Percentiles rank a stretch among this genome's conserved stretches.
Conservation (phyloP, 805 yeast species). For the Ogataea polymorpha region DNA sequence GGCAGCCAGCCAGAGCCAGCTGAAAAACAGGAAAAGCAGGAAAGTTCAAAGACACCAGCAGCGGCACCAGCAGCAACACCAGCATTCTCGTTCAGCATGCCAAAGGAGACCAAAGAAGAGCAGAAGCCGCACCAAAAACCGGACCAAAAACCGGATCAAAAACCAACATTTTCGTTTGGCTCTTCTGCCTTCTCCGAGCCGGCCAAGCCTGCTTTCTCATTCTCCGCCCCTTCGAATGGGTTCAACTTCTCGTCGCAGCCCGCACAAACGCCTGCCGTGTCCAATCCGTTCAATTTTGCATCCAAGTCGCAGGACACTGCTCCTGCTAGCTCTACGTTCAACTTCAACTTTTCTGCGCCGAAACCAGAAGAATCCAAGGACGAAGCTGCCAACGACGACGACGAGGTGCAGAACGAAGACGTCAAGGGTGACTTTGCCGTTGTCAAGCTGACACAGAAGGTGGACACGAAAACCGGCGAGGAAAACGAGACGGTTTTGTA, state of each 20-base stretch:
- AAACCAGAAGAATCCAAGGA: slow-evolving; percentile 13
- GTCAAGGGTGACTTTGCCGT: slow-evolving; percentile 48
- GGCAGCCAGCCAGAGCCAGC: background rate
- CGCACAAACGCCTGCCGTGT: background rate
- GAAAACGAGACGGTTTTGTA: slow-evolving; percentile 68
- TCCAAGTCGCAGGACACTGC: slow-evolving; percentile 8
- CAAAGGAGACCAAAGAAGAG: slow-evolving; percentile 20
- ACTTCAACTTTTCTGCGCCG: slow-evolving; percentile 29
- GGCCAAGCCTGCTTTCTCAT: slow-evolving; percentile 30
- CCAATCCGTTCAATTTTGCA: slow-evolving; percentile 24
- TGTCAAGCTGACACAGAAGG: slow-evolving; percentile 45
- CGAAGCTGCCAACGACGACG: slow-evolving; percentile 28
- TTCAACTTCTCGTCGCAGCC: slow-evolving; percentile 10
- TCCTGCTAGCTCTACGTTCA: slow-evolving; percentile 16
- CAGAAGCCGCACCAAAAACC: background rate
- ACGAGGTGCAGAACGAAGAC: slow-evolving; percentile 42
- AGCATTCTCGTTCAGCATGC: slow-evolving; percentile 5
- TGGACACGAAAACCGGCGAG: slow-evolving; percentile 73
- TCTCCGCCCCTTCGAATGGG: slow-evolving; percentile 16
- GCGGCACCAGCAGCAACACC: background rate
- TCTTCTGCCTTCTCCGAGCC: slow-evolving; percentile 7
- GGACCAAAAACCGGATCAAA: slow-evolving; percentile 5
- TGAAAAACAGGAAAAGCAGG: too few species aligned
- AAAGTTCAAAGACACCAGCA: background rate
- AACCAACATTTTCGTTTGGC: slow-evolving; percentile 30